Base-by-base conservation (phyloP, 1,284 basidiomycete species). In the Calocybe gambosa region DNA sequence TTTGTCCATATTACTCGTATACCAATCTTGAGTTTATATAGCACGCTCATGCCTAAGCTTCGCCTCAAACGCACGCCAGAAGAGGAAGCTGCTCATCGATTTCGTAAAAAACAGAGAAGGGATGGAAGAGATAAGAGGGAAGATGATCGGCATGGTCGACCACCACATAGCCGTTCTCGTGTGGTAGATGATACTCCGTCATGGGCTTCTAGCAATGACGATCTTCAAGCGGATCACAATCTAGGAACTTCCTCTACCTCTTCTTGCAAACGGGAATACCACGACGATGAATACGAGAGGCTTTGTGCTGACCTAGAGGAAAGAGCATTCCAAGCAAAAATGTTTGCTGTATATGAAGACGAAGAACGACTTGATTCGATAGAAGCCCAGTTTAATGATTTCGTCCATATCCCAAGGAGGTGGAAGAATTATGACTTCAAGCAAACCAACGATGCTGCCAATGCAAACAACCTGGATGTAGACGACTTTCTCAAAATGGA, bases 11-110 rank as follows among this genome's bases (percentile, higher is more conserved):
- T 31, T 41, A 46, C 26, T 39, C 28, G 42, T 37, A 9, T 13
- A 10, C 36, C 37, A 41, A n/a, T n/a, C n/a, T n/a, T n/a, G n/a
- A n/a, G n/a, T n/a, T n/a, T n/a, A n/a, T n/a, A n/a, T n/a, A n/a
- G n/a, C n/a, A 9, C 36, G 9, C 29, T 43, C 20, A 80, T 80
- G 78, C 69, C 75, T 35, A 85, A 80, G 60, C 68, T 87, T n/a
- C 75, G 71, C 45, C 68, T 89, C 26, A 89, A 89, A 61, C 76
- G 75, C 23, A 87, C 86, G 0, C 77, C 78, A 1, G 77, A 78
- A 46, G 85, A 88, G 59, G 74, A 82, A 56, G 74, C 66, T n/a
- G 74, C 75, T 34, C 75, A 68, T 18, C 68, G 73, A 44, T 56
- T 66, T 21, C 72, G 70, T 45, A 85, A 78, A 55, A 66, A 68